phyloP scores from a whole-genome alignment of 1,284 basidiomycete species.

The Rhodotorula sp. region DNA sequence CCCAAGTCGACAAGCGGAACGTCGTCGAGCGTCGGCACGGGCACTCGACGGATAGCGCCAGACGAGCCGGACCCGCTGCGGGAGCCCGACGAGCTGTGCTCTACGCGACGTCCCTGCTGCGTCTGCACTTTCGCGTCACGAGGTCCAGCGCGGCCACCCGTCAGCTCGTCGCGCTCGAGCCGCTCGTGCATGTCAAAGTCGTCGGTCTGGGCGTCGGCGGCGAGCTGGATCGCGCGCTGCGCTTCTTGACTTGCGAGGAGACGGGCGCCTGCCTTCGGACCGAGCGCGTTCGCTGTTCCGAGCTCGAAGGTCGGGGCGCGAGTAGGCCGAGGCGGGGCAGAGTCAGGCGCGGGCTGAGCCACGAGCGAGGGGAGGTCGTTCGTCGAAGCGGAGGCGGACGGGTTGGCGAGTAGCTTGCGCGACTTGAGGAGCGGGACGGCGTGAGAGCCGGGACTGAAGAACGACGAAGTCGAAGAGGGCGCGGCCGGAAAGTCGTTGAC shows the following conservation, averaged over 20 bases:
- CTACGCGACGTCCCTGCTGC: background rate
- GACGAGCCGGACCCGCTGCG: background rate
- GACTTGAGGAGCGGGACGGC: too few species aligned
- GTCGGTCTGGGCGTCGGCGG: background rate
- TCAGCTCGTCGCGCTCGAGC: background rate
- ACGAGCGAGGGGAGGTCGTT: constrained; percentile 7
- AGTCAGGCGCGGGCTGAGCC: background rate
- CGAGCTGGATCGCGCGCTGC: background rate
- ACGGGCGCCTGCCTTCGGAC: constrained; percentile 11
- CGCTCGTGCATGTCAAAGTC: constrained; percentile 8
- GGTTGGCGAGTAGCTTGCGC: background rate
- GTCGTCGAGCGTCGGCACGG: background rate
- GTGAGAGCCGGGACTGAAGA: background rate
- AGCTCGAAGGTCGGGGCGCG: background rate
- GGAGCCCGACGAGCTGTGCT: too few species aligned
- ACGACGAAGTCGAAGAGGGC: background rate
- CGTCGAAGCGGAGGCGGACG: background rate
- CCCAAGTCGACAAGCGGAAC: background rate
- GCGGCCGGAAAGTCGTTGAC: constrained; percentile 1
- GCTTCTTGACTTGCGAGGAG: constrained; percentile 16
- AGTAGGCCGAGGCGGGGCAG: background rate
- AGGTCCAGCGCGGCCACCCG: background rate
- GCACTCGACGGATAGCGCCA: constrained; percentile 1
- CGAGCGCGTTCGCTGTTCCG: constrained; percentile 7
- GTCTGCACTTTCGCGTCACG: background rate